Conservation (phyloP, 1,139 yeast genomes). For the Sugiyamaella sp. region DNA sequence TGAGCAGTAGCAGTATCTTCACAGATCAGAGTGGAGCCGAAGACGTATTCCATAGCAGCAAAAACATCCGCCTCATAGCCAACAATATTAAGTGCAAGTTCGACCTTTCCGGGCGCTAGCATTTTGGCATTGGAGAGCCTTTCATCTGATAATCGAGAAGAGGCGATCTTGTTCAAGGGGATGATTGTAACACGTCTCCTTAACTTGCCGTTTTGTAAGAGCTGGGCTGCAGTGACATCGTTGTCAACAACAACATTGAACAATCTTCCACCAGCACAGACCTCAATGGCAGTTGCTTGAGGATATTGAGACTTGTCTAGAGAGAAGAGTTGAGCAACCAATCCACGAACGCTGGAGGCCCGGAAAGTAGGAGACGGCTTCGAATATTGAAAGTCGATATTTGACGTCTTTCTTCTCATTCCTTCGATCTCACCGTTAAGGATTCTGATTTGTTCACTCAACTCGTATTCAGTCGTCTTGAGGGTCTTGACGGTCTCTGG, state of each 20-base stretch:
- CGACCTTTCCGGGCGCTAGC: constrained; percentile 80
- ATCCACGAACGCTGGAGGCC: constrained; percentile 71
- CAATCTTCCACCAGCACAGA: constrained; percentile 90
- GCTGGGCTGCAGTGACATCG: constrained; percentile 78
- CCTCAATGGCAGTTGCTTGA: constrained; percentile 83
- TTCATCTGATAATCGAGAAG: constrained; percentile 46
- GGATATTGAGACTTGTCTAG: constrained; percentile 60
- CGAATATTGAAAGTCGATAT: constrained; percentile 74
- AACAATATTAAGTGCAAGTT: constrained; percentile 78
- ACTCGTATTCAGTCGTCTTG: constrained; percentile 44
- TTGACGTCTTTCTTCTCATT: constrained; percentile 66
- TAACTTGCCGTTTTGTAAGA: constrained; percentile 77
- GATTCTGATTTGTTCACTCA: constrained; percentile 45
- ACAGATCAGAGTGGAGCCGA: constrained; percentile 87
- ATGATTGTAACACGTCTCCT: constrained; percentile 86
- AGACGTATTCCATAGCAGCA: constrained; percentile 89
- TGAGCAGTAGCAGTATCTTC: constrained; percentile 87
- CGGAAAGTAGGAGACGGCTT: constrained; percentile 64
- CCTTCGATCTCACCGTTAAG: constrained; percentile 57
- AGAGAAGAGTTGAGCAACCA: constrained; percentile 82
- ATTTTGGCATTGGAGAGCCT: constrained; percentile 57
- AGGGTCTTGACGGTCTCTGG: constrained; percentile 52
- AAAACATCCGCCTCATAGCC: constrained; percentile 70
- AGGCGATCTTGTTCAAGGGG: constrained; percentile 82
- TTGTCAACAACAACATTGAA: constrained; percentile 91